Conservation (phyloP, 441 rosid genomes). For the Pelargonium australe region DNA sequence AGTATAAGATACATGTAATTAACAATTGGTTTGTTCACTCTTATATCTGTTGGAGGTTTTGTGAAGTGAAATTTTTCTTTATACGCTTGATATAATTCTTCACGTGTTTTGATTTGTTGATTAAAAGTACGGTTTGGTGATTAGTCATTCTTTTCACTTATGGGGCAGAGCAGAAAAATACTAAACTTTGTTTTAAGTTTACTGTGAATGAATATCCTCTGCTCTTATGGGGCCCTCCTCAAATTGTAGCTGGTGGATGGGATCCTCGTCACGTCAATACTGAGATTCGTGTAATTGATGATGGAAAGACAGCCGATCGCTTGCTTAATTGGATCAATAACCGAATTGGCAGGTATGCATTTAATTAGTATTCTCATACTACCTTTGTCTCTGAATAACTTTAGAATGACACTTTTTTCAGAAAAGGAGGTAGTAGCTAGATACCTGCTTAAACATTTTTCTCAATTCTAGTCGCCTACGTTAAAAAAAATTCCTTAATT, state of each 20-base stretch:
- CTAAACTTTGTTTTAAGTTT: constrained; percentile 75
- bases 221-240: constrained; percentile 82
- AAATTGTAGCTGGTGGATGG: constrained; percentile 55
- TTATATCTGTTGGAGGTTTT: too few relatives aligned
- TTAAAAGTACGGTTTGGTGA: constrained; percentile 18
- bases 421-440: too few relatives aligned
- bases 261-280: constrained; percentile 50
- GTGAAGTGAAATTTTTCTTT: neutral
- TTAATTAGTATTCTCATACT: neutral
- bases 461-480: neutral
- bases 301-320: constrained; percentile 75
- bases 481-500: constrained; percentile 11
- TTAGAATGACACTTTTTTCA: too few relatives aligned
- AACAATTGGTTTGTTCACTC: too few relatives aligned
- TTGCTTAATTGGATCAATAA: constrained; percentile 87
- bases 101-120: neutral
- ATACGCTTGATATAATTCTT: neutral
- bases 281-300: constrained; percentile 50
- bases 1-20: too few relatives aligned
- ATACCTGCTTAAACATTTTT: constrained; percentile 14
- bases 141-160: constrained; percentile 30
- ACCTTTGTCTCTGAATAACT: too few relatives aligned
- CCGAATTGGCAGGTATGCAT: constrained; percentile 64
- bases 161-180: constrained; percentile 86
- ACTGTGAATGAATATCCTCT: constrained; percentile 76